Evolutionary conservation across 441 rosid genomes (phyloP).

Genomic region (Populus hybrid): DNA sequence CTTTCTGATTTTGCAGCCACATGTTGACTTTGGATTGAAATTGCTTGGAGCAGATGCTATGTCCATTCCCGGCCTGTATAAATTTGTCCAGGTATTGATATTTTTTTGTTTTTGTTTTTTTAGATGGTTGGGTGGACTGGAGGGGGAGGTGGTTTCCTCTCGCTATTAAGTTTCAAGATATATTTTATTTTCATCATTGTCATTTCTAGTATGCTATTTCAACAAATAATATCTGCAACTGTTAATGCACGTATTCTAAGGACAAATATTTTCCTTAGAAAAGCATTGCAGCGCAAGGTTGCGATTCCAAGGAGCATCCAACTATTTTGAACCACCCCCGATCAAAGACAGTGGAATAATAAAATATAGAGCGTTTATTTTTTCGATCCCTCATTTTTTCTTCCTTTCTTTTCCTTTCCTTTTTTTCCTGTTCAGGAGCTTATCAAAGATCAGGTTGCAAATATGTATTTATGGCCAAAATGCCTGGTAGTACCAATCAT

Average conservation of each 20-base stretch:
- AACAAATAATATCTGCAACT: background rate
- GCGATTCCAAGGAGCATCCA: background rate
- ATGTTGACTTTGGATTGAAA: constrained; percentile 91
- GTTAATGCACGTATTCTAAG: background rate
- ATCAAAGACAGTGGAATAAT: background rate
- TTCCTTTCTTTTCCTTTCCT: background rate
- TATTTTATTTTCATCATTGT: background rate
- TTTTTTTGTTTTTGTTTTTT: background rate
- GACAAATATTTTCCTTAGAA: background rate
- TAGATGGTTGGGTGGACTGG: no score
- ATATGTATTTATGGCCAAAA: constrained; percentile 96
- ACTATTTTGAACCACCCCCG: background rate
- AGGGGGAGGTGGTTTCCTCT: background rate
- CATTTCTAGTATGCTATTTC: background rate
- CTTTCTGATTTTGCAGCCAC: constrained; percentile 56
- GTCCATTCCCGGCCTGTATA: constrained; percentile 94
- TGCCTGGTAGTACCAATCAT: constrained; percentile 66
- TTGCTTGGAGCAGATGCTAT: constrained; percentile 92
- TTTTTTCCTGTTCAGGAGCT: constrained; percentile 59
- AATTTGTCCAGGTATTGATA: constrained; percentile 75
- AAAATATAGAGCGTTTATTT: background rate
- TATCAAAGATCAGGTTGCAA: constrained; percentile 90
- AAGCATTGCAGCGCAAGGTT: background rate
- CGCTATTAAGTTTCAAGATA: no score
- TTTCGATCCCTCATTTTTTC: background rate